Evolutionary conservation across 1,139 yeast genomes (phyloP).

Genomic region (Debaryomyces psychrophilus): DNA sequence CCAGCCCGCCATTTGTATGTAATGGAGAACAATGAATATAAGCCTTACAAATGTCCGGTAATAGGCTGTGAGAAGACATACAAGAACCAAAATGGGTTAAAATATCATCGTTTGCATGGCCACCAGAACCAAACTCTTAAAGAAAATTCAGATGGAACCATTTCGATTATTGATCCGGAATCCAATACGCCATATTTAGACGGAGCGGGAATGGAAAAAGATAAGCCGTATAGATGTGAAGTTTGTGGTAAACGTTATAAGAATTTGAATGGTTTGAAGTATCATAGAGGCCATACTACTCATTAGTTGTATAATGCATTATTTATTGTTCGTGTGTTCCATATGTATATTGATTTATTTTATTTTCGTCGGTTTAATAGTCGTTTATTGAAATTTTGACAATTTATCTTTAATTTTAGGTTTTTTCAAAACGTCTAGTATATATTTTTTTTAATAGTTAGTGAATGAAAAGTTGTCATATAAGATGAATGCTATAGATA

Average conservation of each 20-base stretch:
- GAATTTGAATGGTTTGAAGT: slow-evolving; percentile 92
- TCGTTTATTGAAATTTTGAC: not conserved
- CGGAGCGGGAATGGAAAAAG: slow-evolving; percentile 92
- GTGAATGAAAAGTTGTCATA: slow-evolving; percentile 4
- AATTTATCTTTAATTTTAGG: slow-evolving; percentile 1
- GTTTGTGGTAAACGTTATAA: slow-evolving; percentile 97
- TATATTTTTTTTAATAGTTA: slow-evolving; percentile 1
- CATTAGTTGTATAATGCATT: slow-evolving; percentile 50
- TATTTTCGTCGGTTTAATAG: slow-evolving; percentile 4
- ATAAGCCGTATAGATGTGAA: slow-evolving; percentile 97
- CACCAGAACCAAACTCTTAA: slow-evolving; percentile 93
- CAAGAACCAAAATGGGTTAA: slow-evolving; percentile 95
- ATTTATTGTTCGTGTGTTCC: slow-evolving; percentile 8
- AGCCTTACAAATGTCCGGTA: slow-evolving; percentile 97
- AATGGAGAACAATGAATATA: slow-evolving; percentile 87
- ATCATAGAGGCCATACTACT: slow-evolving; percentile 96
- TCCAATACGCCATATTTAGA: slow-evolving; percentile 90
- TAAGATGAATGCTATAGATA: not conserved
- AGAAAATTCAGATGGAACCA: slow-evolving; percentile 91
- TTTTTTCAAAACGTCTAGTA: slow-evolving; percentile 2
- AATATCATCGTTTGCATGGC: slow-evolving; percentile 94
- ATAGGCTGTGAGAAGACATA: slow-evolving; percentile 97
- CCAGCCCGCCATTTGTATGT: slow-evolving; percentile 94
- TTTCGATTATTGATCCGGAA: slow-evolving; percentile 90
- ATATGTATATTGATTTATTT: slow-evolving; percentile 6